Evolutionary conservation across 441 rosid genomes (phyloP), one percentile per base, ranked within the genome.

Genomic region (Bruguiera hainesii): DNA sequence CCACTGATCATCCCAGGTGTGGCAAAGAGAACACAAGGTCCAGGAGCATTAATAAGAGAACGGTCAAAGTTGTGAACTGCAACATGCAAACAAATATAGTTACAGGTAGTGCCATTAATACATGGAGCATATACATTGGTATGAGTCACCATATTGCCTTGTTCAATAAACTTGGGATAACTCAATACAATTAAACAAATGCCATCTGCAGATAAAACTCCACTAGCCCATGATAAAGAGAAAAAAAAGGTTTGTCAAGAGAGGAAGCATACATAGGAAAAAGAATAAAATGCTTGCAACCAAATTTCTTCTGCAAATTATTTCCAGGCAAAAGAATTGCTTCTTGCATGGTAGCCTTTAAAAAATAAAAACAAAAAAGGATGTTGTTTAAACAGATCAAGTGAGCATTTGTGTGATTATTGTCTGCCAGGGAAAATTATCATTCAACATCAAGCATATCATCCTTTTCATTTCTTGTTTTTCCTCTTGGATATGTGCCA

Each of bases 1-100:
- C 96, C 98, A 77, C 85, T 88, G 62, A 95, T 84, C 99, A 95
- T 95, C 66, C 99, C 98, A 39, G 97, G 98, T 69, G 99, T 95
- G 39, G 99, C 98, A 78, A 95, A 95, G 63, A 95, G 98, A 78
- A 92, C 93, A 70, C 98, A 95, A 63, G 99, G 99, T 42, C 99
- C 98, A 61, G 97, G 90, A 74, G 87, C 82, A 82, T 87, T 81
- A 60, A 95, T 78, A 69, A 86, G 65, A 57, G 98, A 87, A 28
- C 98, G 91, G 61, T 95, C 89, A 59, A 92, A 95, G 61, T 78
- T 76, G 67, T 70, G 66, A 82, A 94, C 98, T 93, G 85, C 85
- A 85, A 66, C 48, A 72, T 56, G 56, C 52, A 60, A 71, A 75
- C 65, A 51, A 67, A 74, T 29, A 30, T 42, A 65, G 57, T 58